Conservation (phyloP, 345 rosid genomes). For the Laguncularia racemosa region DNA sequence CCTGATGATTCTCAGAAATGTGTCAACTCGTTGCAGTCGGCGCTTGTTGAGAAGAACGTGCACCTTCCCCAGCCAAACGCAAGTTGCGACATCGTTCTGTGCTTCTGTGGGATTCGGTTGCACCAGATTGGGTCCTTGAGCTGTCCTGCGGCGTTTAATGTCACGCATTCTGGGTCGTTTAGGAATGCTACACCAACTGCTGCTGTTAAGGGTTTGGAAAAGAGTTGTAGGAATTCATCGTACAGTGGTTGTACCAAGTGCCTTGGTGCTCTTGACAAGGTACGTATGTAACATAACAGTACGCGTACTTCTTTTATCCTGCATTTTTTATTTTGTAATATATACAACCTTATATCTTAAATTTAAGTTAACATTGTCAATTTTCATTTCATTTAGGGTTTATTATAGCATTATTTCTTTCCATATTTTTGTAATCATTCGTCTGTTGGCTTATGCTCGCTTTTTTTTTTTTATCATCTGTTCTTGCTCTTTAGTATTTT, state of each 20-base stretch:
- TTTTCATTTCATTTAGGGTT: no score
- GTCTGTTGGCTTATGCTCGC: no score
- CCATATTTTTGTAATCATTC: background rate
- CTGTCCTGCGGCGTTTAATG: conserved; percentile 94
- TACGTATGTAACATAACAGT: background rate
- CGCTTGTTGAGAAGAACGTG: conserved; percentile 68
- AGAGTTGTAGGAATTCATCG: conserved; percentile 78
- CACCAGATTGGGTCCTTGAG: conserved; percentile 93
- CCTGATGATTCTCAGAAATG: conserved; percentile 99
- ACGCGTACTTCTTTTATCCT: background rate
- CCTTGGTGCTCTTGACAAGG: conserved; percentile 94
- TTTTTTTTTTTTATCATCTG: background rate
- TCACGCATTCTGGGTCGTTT: conserved; percentile 36
- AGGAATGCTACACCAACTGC: conserved; percentile 83
- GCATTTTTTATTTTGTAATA: background rate
- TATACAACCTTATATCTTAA: no score
- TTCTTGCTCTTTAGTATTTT: no score
- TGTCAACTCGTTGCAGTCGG: conserved; percentile 79
- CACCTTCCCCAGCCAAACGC: conserved; percentile 81
- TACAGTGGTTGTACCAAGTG: conserved; percentile 93
- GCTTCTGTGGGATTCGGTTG: conserved; percentile 93
- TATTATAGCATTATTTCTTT: no score
- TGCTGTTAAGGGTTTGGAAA: conserved; percentile 79
- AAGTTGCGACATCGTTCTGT: conserved; percentile 75
- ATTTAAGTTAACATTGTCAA: no score